Base-by-base conservation (phyloP, 75 land plant genomes). In the Cryptomeria japonica region DNA sequence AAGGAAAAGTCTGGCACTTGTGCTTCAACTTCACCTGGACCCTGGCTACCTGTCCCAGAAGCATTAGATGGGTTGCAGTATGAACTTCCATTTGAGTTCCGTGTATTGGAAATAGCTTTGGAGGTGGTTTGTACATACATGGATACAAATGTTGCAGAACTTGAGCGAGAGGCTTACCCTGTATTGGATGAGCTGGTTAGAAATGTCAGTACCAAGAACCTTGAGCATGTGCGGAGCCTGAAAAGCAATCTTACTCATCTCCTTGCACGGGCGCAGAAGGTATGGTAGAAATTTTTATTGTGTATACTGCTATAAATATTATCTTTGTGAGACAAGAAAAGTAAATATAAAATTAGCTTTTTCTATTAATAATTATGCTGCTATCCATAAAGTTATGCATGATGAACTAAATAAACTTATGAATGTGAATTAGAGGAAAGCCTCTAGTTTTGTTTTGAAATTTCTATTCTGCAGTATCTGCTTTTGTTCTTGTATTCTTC, bases 31-130 rank as follows among this genome's bases (percentile, higher is more conserved):
- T 72, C 78, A 39, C 47, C 78, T 84, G 87, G 85, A 58, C 85
- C 88, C 10, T 88, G 89, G 92, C 58, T 87, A 39, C 89, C 89
- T 73, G 85, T 55, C 49, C 89, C 90, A 64, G 93, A 92, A 75
- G 88, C 87, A 61, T 89, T 53, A 79, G 95, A 93, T 47, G 51
- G 12, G 51, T 47, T 47, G 83, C 91, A 88, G 12, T 86, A 79
- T 80, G 96, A 92, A 86, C 96, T 98, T 88, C 99, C 99, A 25
- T 98, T 98, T 90, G 99, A 98, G 94, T 98, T 98, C 89, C 94
- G 95, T 86, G 95, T 98, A 39, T 90, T 98, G 85, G 99, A 98
- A 88, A 92, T 95, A 79, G 99, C 99, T 56, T 86, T 98, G 79
- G 99, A 98, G 87, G 92, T 94, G 88, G 99, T 98, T 11, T 98